Evolutionary conservation across 306 rosid genomes (phyloP).

Genomic region (Hippophae gyantsensis): DNA sequence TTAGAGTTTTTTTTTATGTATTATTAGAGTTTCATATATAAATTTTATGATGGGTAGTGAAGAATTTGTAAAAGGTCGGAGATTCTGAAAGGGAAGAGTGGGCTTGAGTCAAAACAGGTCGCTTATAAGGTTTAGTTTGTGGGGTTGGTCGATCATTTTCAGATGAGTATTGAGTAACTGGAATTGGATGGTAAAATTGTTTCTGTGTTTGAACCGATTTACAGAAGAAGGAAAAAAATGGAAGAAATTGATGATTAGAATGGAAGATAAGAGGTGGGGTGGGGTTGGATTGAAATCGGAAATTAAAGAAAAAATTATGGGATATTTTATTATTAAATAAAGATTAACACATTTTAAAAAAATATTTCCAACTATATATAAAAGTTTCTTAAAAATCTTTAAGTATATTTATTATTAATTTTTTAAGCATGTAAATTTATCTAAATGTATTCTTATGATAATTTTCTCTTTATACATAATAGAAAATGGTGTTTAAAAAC

Average conservation of each 20-base stretch:
- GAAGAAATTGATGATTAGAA: not conserved
- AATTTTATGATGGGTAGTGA: constrained; percentile 12
- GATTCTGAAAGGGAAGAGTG: constrained; percentile 46
- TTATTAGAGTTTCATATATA: too few species aligned
- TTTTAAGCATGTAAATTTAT: too few species aligned
- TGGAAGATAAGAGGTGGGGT: constrained; percentile 21
- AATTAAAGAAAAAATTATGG: constrained; percentile 30
- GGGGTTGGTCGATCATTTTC: constrained; percentile 23
- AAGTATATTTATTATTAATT: too few species aligned
- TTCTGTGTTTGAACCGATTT: constrained; percentile 27
- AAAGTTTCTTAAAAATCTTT: too few species aligned
- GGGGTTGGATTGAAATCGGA: constrained; percentile 82
- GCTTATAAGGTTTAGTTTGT: constrained; percentile 44
- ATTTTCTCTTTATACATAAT: too few species aligned
- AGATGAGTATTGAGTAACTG: constrained; percentile 9
- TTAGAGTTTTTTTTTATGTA: too few species aligned
- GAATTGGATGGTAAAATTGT: constrained; percentile 17
- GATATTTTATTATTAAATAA: too few species aligned
- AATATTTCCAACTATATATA: too few species aligned
- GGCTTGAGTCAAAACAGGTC: constrained; percentile 49
- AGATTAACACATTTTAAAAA: too few species aligned
- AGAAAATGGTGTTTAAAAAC: too few species aligned
- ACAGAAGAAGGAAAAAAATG: constrained; percentile 13
- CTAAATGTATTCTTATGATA: too few species aligned
- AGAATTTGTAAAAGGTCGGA: constrained; percentile 34